Conservation (phyloP, 352 stramenopile species). For the Phytopythium sindhum region DNA sequence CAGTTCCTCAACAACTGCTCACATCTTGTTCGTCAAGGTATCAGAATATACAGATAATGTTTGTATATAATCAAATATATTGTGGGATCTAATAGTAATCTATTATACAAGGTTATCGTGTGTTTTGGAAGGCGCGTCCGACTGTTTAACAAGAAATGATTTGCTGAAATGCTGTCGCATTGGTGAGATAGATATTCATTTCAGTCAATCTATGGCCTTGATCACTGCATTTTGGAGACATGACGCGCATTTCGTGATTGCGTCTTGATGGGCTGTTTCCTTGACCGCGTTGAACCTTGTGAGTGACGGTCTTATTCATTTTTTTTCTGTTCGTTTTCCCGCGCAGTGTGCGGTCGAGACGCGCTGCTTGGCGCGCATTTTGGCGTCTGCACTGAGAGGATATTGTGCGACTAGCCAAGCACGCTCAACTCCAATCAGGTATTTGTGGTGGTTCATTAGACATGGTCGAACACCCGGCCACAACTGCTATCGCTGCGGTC, state of each 20-base stretch:
- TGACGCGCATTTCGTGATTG: too few relatives aligned
- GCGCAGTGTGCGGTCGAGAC: not conserved
- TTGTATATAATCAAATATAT: not conserved
- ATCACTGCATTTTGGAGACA: not conserved
- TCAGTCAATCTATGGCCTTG: not conserved
- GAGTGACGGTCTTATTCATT: not conserved
- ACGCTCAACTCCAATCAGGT: not conserved
- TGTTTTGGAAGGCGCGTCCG: not conserved
- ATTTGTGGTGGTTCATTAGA: too few relatives aligned
- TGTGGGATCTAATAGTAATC: not conserved
- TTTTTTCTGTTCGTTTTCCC: not conserved
- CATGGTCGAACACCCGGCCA: too few relatives aligned
- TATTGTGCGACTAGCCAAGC: not conserved
- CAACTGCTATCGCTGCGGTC: too few relatives aligned
- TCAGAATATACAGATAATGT: not conserved
- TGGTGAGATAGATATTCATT: too few relatives aligned
- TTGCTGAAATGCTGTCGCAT: slow-evolving; percentile 1
- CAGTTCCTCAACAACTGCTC: too few relatives aligned
- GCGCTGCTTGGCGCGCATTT: not conserved
- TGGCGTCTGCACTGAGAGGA: too few relatives aligned
- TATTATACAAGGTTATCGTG: not conserved
- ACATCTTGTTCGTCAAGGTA: not conserved
- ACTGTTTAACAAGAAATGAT: not conserved
- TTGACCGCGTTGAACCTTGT: not conserved
- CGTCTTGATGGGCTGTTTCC: not conserved